Conservation (phyloP, 1,284 basidiomycete species). For the Fomitiporia mediterranea region DNA sequence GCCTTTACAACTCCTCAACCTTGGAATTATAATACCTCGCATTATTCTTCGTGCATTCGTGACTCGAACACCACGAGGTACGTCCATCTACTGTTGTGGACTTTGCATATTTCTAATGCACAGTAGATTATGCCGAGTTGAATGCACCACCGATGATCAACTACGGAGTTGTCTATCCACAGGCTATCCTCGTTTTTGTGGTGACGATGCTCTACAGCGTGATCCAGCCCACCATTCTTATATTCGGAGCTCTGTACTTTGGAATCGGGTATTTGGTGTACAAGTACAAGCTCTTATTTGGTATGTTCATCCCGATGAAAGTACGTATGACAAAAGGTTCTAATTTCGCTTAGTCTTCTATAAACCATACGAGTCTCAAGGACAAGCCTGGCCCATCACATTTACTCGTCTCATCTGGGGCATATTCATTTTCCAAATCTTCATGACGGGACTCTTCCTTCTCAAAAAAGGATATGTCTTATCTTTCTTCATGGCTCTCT, state of each 20-base stretch:
- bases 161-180: slow-evolving; percentile 90
- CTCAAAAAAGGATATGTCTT: slow-evolving; percentile 75
- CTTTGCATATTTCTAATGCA: slow-evolving; percentile 5
- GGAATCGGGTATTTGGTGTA: slow-evolving; percentile 91
- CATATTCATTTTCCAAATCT: slow-evolving; percentile 80
- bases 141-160: slow-evolving; percentile 97
- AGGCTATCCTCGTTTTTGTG: slow-evolving; percentile 93
- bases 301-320: slow-evolving; percentile 44
- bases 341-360: slow-evolving; percentile 66
- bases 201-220: slow-evolving; percentile 94
- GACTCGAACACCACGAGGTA: slow-evolving; percentile 84
- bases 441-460: slow-evolving; percentile 94
- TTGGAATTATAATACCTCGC: slow-evolving; percentile 79
- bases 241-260: slow-evolving; percentile 95
- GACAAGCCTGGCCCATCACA: slow-evolving; percentile 93
- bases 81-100: slow-evolving; percentile 29
- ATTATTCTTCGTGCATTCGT: slow-evolving; percentile 66
- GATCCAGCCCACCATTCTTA: slow-evolving; percentile 88
- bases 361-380: slow-evolving; percentile 89
- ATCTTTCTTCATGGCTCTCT: slow-evolving; percentile 73
- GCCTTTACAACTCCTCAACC: slow-evolving; percentile 89
- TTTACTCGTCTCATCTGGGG: slow-evolving; percentile 87
- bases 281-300: slow-evolving; percentile 96
- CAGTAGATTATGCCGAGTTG: slow-evolving; percentile 86
- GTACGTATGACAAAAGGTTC: background rate